phyloP scores from a whole-genome alignment of 1,284 basidiomycete genomes.

The Tilletia walkeri region DNA sequence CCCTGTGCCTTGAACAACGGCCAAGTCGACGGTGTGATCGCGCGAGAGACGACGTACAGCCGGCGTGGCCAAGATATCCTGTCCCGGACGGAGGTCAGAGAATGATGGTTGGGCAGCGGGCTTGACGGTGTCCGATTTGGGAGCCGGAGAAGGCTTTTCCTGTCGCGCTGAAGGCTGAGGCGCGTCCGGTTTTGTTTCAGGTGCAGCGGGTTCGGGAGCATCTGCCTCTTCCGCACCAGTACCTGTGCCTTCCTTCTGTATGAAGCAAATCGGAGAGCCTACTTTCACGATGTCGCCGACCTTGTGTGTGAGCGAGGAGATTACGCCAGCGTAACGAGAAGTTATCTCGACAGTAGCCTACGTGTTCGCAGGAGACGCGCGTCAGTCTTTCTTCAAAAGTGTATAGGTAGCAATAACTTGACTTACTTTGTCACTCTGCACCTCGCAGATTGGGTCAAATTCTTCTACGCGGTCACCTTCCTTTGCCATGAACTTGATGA shows the following conservation, averaged over 20 bases:
- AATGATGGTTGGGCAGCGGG: not conserved
- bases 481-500: constrained; percentile 61
- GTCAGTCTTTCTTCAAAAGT: not conserved
- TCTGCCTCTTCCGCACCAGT: not conserved
- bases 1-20: constrained; percentile 68
- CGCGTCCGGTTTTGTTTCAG: not conserved
- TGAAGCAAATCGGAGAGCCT: constrained; percentile 75
- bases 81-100: constrained; percentile 18
- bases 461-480: constrained; percentile 65
- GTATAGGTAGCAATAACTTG: not conserved
- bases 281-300: constrained; percentile 86
- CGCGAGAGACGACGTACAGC: constrained; percentile 75
- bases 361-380: not conserved
- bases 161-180: not conserved
- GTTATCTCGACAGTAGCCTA: constrained; percentile 76
- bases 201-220: not conserved
- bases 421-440: constrained; percentile 83
- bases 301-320: constrained; percentile 71
- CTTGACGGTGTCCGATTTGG: not conserved
- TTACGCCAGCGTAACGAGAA: constrained; percentile 75
- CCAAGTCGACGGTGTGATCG: constrained; percentile 65
- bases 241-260: constrained; percentile 70
- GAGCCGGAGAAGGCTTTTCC: not conserved
- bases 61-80: constrained; percentile 64
- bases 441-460: constrained; percentile 87